Evolutionary conservation across 495 filamentous ascomycete genomes (phyloP).

Genomic region (Monascus purpureus): DNA sequence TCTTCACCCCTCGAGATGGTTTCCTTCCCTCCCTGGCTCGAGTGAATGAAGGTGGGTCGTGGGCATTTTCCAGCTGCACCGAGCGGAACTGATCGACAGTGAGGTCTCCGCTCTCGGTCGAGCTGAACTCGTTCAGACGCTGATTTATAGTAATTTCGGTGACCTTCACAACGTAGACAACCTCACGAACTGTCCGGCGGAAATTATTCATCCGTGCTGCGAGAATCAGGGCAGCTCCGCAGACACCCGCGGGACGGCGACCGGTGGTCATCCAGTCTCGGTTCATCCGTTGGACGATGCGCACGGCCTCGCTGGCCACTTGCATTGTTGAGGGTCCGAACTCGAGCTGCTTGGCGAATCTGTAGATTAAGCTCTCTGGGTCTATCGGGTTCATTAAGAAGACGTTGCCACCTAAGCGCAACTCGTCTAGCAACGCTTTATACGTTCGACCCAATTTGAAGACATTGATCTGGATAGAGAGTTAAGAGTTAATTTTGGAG

Average conservation of each 20-base stretch:
- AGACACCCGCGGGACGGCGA: slow-evolving; percentile 84
- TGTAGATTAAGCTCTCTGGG: slow-evolving; percentile 74
- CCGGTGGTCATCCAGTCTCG: slow-evolving; percentile 92
- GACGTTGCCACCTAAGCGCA: slow-evolving; percentile 38
- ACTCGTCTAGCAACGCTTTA: slow-evolving; percentile 55
- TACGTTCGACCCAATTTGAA: slow-evolving; percentile 79
- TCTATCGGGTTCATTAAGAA: slow-evolving; percentile 47
- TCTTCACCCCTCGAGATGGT: slow-evolving; percentile 20
- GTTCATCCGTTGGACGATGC: slow-evolving; percentile 82
- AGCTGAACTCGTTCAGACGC: slow-evolving; percentile 78
- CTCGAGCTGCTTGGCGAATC: slow-evolving; percentile 79
- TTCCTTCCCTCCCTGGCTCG: slow-evolving; percentile 39
- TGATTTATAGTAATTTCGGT: slow-evolving; percentile 81
- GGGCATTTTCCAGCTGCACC: slow-evolving; percentile 45
- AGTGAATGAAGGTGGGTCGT: slow-evolving; percentile 75
- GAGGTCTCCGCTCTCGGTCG: slow-evolving; percentile 61
- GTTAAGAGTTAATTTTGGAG: neutral
- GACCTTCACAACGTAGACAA: slow-evolving; percentile 93
- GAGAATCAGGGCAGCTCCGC: slow-evolving; percentile 85
- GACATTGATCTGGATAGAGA: slow-evolving; percentile 53
- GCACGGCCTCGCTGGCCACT: slow-evolving; percentile 73
- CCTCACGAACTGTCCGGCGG: slow-evolving; percentile 75
- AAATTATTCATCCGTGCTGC: slow-evolving; percentile 97
- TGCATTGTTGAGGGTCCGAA: slow-evolving; percentile 63
- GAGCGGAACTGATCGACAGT: slow-evolving; percentile 80